phyloP scores from a whole-genome alignment of 1,284 basidiomycete genomes.

The Ustilago trichophora region DNA sequence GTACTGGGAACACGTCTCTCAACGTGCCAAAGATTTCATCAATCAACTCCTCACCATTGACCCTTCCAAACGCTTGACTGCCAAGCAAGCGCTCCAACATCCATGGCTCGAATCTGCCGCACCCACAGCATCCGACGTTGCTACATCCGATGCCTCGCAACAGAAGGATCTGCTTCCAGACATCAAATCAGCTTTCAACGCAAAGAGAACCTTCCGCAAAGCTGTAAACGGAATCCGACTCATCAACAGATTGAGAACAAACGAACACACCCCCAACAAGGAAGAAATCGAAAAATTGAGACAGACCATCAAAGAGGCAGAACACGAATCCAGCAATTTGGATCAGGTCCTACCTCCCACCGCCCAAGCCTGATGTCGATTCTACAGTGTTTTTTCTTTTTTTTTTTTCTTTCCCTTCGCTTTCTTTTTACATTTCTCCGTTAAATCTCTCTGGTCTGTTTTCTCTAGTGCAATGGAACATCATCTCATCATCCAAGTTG shows the following conservation, averaged over 20 bases:
- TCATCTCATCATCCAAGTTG: neutral
- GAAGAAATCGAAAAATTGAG: conserved; percentile 43
- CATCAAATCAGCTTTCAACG: conserved; percentile 66
- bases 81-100: conserved; percentile 56
- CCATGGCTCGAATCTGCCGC: conserved; percentile 51
- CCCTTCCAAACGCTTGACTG: conserved; percentile 54
- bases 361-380: neutral
- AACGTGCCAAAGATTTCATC: conserved; percentile 62
- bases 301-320: conserved; percentile 46
- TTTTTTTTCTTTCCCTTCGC: neutral
- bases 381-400: neutral
- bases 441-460: too few relatives aligned
- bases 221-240: conserved; percentile 64
- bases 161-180: conserved; percentile 64
- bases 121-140: neutral
- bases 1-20: conserved; percentile 62
- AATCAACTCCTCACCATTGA: conserved; percentile 60
- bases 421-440: too few relatives aligned
- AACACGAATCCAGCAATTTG: conserved; percentile 44
- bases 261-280: conserved; percentile 36
- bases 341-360: conserved; percentile 38
- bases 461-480: conserved; percentile 1
- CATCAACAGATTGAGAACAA: conserved; percentile 49
- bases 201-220: conserved; percentile 62
- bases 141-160: neutral